Evolutionary conservation across 108 stramenopile genomes (phyloP), one percentile per base, ranked within the genome.

Genomic region (Discostella pseudostelligera): DNA sequence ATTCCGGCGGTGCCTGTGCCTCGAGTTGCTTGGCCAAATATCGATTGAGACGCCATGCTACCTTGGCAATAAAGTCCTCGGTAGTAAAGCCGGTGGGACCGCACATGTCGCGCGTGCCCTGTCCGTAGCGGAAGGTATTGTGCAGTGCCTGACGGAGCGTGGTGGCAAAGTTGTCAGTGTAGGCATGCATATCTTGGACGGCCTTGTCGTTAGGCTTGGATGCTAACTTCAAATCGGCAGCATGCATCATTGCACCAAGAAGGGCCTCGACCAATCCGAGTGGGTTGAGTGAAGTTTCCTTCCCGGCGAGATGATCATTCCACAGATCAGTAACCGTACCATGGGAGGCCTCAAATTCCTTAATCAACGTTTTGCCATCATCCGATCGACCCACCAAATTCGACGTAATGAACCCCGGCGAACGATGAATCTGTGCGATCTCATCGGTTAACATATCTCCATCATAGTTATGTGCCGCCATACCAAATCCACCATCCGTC

Each of bases 391-490:
- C 97, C 35, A 98, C 92, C 48, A 98, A 74, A 79, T 98, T 98
- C 26, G 90, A 92, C 2, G 97, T 98, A 66, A 96, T 98, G 82
- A 98, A 98, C 16, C 97, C 97, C 39, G 97, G 97, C 19, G 95
- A 96, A 58, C 97, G 96, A 70, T 98, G 97, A 12, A 98, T 92
- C 80, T 98, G 97, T 3, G 97, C 97, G 80, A 98, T 90, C 77
- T 98, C 94, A 84, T 96, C 97, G 19, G 97, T 98, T 20, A 98
- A 80, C 87, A 88, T 86, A 28, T 77, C 74, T 22, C 97, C 97
- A 74, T 97, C 97, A 79, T 97, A 97, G 88, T 97, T 97, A 84
- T 97, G 97, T 26, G 97, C 93, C 8, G 95, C 92, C 95, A 96
- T 96, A 24, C 95, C 97, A 72, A 97, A 97, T 39, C 94, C 95